Conservation (phyloP, 2,329 filamentous ascomycete genomes). For the Monascus ruber region DNA sequence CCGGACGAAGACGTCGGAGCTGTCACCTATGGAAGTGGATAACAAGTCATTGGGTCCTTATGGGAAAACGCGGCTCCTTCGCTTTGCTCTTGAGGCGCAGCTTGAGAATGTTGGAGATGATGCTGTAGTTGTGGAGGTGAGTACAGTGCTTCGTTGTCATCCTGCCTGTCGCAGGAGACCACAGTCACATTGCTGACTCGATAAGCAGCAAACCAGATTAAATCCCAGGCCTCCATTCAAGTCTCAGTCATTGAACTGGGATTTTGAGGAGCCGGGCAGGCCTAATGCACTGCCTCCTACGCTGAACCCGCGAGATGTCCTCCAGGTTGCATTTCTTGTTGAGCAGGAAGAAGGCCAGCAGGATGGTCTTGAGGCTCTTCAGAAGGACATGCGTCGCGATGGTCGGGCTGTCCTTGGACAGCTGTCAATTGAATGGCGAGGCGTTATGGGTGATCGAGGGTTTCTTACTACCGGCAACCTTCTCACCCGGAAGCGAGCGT, state of each 20-base stretch:
- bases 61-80: conserved; percentile 28
- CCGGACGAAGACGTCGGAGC: conserved; percentile 69
- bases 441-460: conserved; percentile 79
- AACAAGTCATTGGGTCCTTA: conserved; percentile 35
- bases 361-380: conserved; percentile 40
- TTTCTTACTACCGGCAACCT: conserved; percentile 80
- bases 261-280: conserved; percentile 27
- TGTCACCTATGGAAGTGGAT: conserved; percentile 38
- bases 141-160: conserved; percentile 5
- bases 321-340: conserved; percentile 53
- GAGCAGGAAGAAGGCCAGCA: conserved; percentile 42
- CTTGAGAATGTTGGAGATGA: conserved; percentile 88
- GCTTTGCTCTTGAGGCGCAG: conserved; percentile 82
- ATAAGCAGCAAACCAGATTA: conserved; percentile 33
- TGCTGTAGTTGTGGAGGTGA: conserved; percentile 63
- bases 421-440: conserved; percentile 76
- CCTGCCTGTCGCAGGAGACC: neutral
- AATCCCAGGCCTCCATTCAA: conserved; percentile 43
- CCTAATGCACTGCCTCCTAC: conserved; percentile 30
- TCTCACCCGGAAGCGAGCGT: conserved; percentile 31
- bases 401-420: conserved; percentile 60
- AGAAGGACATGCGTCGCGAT: conserved; percentile 38
- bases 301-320: conserved; percentile 50
- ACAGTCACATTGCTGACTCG: conserved; percentile 1
- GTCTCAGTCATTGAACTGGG: conserved; percentile 45